phyloP scores from a whole-genome alignment of 495 filamentous ascomycete genomes.

The Aeminium ludgeri region DNA sequence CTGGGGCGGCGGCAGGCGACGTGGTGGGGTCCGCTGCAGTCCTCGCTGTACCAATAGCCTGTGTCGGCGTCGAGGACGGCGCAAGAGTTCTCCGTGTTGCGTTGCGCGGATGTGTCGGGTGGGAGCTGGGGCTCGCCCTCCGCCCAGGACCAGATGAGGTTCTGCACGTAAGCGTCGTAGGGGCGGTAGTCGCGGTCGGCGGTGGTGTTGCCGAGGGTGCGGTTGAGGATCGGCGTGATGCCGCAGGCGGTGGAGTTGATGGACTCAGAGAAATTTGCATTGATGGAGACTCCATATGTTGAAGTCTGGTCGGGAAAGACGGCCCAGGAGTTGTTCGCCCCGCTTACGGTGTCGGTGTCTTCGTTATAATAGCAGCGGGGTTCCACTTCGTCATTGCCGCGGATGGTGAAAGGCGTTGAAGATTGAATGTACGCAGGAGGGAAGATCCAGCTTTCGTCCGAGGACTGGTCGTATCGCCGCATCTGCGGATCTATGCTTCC shows the following conservation, averaged over 20 bases:
- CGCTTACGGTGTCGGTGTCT: constrained; percentile 23
- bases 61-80: constrained; percentile 31
- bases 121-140: constrained; percentile 31
- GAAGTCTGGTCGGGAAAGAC: constrained; percentile 20
- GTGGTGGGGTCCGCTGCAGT: constrained; percentile 34
- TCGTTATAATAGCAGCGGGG: constrained; percentile 37
- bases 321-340: constrained; percentile 44
- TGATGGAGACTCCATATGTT: no score
- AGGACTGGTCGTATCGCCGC: constrained; percentile 31
- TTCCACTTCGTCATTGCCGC: constrained; percentile 26
- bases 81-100: constrained; percentile 30
- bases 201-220: constrained; percentile 34
- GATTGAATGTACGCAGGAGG: constrained; percentile 23
- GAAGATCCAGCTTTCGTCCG: constrained; percentile 30
- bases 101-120: constrained; percentile 15
- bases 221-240: constrained; percentile 40
- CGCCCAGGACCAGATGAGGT: constrained; percentile 43
- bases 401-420: constrained; percentile 18
- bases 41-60: constrained; percentile 39
- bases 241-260: constrained; percentile 39
- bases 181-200: constrained; percentile 29
- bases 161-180: constrained; percentile 36
- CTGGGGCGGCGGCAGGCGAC: constrained; percentile 37
- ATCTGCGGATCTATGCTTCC: constrained; percentile 42
- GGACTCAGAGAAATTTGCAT: constrained; percentile 11